Conservation (phyloP, 2,329 filamentous ascomycete genomes). For the Setomelanomma holmii region DNA sequence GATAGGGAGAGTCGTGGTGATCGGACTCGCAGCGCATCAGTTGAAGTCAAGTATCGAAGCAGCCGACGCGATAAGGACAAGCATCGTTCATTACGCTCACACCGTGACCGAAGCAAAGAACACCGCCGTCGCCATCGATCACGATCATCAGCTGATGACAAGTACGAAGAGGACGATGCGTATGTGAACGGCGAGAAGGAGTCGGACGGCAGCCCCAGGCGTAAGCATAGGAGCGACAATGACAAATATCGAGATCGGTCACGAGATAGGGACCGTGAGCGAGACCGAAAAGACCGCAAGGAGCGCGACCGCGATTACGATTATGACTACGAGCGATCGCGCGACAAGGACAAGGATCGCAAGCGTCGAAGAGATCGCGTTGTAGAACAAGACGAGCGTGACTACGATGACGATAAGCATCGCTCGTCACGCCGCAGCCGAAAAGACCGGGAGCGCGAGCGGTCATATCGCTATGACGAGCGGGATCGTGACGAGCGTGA, state of each 20-base stretch:
- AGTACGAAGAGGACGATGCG: slow-evolving; percentile 38
- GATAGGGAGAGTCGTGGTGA: slow-evolving; percentile 61
- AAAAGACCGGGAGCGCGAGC: slow-evolving; percentile 52
- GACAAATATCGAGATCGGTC: slow-evolving; percentile 41
- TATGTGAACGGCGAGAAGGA: slow-evolving; percentile 38
- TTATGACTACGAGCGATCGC: slow-evolving; percentile 41
- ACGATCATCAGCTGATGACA: slow-evolving; percentile 47
- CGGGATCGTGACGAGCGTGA: slow-evolving; percentile 37
- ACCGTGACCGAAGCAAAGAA: slow-evolving; percentile 56
- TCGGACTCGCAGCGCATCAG: slow-evolving; percentile 71
- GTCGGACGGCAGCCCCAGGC: slow-evolving; percentile 38
- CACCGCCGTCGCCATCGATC: slow-evolving; percentile 53
- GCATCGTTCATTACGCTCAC: slow-evolving; percentile 54
- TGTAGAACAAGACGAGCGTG: slow-evolving; percentile 42
- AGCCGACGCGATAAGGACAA: slow-evolving; percentile 59
- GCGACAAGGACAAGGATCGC: slow-evolving; percentile 50
- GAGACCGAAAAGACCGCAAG: slow-evolving; percentile 49
- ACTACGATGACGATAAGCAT: slow-evolving; percentile 49
- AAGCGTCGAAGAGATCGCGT: slow-evolving; percentile 60
- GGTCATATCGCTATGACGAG: slow-evolving; percentile 30
- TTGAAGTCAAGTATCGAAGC: slow-evolving; percentile 66
- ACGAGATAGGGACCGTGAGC: slow-evolving; percentile 42
- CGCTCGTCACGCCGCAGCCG: slow-evolving; percentile 52
- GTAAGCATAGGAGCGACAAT: slow-evolving; percentile 48
- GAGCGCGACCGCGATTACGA: slow-evolving; percentile 61